Percentiles rank a stretch among this genome's conserved stretches.
These are phyloP conservation scores for Lentinula raphanica DNA, from an alignment of 768 basidiomycete genomes.

Conservation along the genomic window DNA sequence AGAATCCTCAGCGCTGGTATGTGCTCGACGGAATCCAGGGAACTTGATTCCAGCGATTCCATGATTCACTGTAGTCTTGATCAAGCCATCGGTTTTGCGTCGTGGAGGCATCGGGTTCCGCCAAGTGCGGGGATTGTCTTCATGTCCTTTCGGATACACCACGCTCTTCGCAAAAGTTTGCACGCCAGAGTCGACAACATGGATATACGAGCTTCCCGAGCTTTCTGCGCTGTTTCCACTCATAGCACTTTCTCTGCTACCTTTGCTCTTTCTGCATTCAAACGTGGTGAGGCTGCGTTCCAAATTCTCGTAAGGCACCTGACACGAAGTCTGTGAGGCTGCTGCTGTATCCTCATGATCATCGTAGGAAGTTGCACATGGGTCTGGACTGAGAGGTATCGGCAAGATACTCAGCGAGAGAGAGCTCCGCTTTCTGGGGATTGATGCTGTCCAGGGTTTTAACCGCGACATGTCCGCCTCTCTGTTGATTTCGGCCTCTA, in stretches of 20 bases:
- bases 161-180: background rate
- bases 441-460: constrained; percentile 3
- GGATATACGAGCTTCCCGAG: constrained; percentile 1
- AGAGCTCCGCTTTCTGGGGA: constrained; percentile 1
- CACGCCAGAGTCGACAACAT: background rate
- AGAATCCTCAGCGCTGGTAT: background rate
- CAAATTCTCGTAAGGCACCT: background rate
- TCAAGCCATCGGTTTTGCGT: background rate
- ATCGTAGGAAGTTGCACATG: background rate
- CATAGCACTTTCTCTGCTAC: constrained; percentile 1
- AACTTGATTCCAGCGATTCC: background rate
- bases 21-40: background rate
- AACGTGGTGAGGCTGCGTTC: background rate
- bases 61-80: background rate
- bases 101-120: background rate
- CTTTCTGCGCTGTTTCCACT: constrained; percentile 1
- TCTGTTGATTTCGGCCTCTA: background rate
- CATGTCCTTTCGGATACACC: background rate
- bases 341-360: background rate
- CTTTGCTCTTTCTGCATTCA: background rate
- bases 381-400: background rate
- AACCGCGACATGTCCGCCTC: background rate
- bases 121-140: background rate
- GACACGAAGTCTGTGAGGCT: background rate
- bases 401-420: constrained; percentile 1